phyloP scores from a whole-genome alignment of 768 basidiomycete genomes.

The Tricholoma sp. region DNA sequence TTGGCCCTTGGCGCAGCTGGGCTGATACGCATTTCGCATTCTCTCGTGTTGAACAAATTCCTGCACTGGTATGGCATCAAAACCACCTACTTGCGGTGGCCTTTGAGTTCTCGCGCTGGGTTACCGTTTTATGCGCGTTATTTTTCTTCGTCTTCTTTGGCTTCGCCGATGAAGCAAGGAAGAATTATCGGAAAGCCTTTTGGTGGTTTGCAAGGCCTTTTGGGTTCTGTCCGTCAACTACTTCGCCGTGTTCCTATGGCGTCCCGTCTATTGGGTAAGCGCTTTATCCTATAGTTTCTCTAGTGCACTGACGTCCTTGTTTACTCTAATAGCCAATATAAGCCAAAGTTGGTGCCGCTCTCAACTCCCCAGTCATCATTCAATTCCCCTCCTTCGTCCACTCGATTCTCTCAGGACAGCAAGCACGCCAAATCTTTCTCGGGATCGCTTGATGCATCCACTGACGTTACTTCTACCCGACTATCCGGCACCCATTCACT shows the following conservation, averaged over 20 bases:
- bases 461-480: too few species aligned
- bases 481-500: not conserved
- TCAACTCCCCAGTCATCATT: too few species aligned
- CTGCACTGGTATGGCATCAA: conserved; percentile 33
- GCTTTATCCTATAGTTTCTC: too few species aligned
- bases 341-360: too few species aligned
- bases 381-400: too few species aligned
- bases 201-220: conserved; percentile 21
- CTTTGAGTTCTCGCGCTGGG: conserved; percentile 39
- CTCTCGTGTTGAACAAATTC: conserved; percentile 32
- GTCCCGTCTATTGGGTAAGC: too few species aligned
- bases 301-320: not conserved
- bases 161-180: conserved; percentile 43
- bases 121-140: conserved; percentile 28
- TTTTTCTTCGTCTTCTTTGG: conserved; percentile 54
- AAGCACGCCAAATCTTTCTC: too few species aligned
- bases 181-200: conserved; percentile 32
- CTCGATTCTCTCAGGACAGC: too few species aligned
- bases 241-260: too few species aligned
- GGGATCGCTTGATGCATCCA: too few species aligned
- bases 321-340: too few species aligned
- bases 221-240: conserved; percentile 5
- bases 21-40: conserved; percentile 46
- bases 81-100: conserved; percentile 4
- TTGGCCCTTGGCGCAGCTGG: conserved; percentile 44